Percentiles rank a stretch among this genome's conserved stretches.
These are phyloP conservation scores for Torulaspora delbrueckii DNA, from an alignment of 805 yeast species.

Conservation along the genomic window DNA sequence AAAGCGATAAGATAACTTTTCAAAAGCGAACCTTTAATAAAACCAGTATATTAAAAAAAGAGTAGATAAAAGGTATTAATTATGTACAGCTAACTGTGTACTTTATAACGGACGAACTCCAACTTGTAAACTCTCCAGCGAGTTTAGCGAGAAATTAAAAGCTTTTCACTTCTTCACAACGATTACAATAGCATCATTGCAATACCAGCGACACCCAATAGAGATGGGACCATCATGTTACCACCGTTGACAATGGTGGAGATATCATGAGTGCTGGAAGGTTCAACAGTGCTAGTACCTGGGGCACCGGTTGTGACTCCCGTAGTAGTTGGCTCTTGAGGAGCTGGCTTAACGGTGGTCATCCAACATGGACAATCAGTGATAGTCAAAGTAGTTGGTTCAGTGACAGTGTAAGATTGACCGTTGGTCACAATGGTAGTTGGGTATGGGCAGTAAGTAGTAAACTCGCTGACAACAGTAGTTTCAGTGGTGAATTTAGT, in stretches of 20 bases:
- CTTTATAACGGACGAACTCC: conserved; percentile 3
- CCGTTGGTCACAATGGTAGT: conserved; percentile 62
- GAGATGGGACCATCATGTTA: conserved; percentile 12
- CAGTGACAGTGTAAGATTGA: conserved; percentile 69
- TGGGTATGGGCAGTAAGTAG: conserved; percentile 79
- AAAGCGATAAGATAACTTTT: not conserved
- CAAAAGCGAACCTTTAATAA: too few species aligned
- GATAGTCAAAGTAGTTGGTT: conserved; percentile 76
- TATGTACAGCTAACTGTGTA: not conserved
- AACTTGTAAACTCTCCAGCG: not conserved
- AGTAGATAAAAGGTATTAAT: not conserved
- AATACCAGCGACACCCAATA: conserved; percentile 15
- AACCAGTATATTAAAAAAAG: not conserved
- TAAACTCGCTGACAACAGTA: conserved; percentile 59
- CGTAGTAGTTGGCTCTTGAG: not conserved
- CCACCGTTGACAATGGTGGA: conserved; percentile 7
- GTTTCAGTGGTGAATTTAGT: conserved; percentile 36
- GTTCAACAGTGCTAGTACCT: conserved; percentile 67
- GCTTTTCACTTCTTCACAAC: not conserved
- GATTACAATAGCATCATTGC: conserved; percentile 12
- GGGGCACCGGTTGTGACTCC: not conserved
- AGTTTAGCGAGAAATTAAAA: not conserved
- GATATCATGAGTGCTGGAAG: conserved; percentile 75
- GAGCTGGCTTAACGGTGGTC: conserved; percentile 25
- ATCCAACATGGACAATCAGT: conserved; percentile 80